Percentiles rank a stretch among this genome's conserved stretches.
Evolutionary conservation across 1,139 yeast genomes (phyloP).

Genomic region (Diutina siamensis): DNA sequence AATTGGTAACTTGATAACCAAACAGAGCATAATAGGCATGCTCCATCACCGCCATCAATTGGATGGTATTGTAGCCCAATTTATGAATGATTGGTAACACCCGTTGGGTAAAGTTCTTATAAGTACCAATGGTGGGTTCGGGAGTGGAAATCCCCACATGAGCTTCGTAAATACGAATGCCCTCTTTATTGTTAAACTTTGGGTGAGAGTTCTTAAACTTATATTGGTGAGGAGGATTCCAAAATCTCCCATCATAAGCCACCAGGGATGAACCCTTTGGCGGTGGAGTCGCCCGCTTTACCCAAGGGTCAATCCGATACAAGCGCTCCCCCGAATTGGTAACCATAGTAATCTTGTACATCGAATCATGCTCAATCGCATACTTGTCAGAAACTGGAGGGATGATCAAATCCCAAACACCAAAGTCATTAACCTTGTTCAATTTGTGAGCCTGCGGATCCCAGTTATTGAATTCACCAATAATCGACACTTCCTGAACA

Average conservation of each 20-base stretch:
- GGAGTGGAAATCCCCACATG: constrained; percentile 94
- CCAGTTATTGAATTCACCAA: constrained; percentile 93
- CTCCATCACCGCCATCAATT: constrained; percentile 97
- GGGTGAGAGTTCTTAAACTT: constrained; percentile 58
- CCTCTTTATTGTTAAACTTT: constrained; percentile 23
- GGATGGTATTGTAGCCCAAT: constrained; percentile 86
- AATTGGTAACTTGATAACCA: constrained; percentile 91
- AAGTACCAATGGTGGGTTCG: constrained; percentile 74
- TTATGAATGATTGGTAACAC: constrained; percentile 75
- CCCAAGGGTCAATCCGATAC: constrained; percentile 87
- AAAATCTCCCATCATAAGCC: constrained; percentile 73
- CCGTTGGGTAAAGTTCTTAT: constrained; percentile 70
- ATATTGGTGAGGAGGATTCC: constrained; percentile 68
- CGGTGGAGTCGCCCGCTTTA: constrained; percentile 68
- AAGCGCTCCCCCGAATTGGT: constrained; percentile 58
- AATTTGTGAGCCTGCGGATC: constrained; percentile 45
- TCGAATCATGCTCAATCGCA: constrained; percentile 73
- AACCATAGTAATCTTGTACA: constrained; percentile 61
- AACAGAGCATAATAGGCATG: constrained; percentile 97
- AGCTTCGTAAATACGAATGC: constrained; percentile 81
- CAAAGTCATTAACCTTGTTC: constrained; percentile 44
- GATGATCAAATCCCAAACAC: constrained; percentile 54
- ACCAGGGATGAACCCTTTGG: constrained; percentile 18
- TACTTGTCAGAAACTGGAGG: constrained; percentile 44
- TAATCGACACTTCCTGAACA: constrained; percentile 59